phyloP scores from a whole-genome alignment of 176 grass and related monocot genomes.

The Otatea glauca region DNA sequence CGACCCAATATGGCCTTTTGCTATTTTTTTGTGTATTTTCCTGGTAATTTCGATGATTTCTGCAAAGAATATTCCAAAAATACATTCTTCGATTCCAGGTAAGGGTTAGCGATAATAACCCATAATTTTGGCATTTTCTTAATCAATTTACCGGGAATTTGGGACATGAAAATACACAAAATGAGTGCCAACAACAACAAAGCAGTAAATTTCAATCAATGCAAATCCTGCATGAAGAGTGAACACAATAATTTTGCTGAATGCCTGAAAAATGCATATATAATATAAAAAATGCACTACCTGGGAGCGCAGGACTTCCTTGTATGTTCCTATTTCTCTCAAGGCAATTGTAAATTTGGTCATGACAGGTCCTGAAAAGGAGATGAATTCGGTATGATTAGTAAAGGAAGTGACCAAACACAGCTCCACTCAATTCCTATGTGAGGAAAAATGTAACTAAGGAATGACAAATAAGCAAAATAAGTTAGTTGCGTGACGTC shows the following conservation, averaged over 20 bases:
- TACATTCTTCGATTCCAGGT: no score
- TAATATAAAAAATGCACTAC: conserved; percentile 45
- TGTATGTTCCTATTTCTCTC: conserved; percentile 98
- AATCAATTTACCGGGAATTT: no score
- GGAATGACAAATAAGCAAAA: conserved; percentile 1
- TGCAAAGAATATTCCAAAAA: no score
- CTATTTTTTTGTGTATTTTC: no score
- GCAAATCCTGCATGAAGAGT: background rate
- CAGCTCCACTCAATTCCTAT: background rate
- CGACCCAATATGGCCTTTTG: no score
- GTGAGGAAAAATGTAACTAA: conserved; percentile 8
- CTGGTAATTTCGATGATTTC: no score
- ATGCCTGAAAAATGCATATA: conserved; percentile 18
- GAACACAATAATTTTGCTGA: conserved; percentile 11
- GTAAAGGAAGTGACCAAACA: conserved; percentile 29
- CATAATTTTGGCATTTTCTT: no score
- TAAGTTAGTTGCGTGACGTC: background rate
- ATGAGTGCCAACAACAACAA: background rate
- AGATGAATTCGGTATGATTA: conserved; percentile 42
- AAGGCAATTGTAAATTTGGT: conserved; percentile 94
- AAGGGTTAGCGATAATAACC: no score
- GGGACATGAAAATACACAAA: no score
- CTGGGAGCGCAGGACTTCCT: conserved; percentile 96
- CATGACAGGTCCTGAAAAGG: conserved; percentile 87
- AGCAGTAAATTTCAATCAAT: background rate